Base-by-base conservation (phyloP, 345 rosid genomes). In the Populus pruinosa region DNA sequence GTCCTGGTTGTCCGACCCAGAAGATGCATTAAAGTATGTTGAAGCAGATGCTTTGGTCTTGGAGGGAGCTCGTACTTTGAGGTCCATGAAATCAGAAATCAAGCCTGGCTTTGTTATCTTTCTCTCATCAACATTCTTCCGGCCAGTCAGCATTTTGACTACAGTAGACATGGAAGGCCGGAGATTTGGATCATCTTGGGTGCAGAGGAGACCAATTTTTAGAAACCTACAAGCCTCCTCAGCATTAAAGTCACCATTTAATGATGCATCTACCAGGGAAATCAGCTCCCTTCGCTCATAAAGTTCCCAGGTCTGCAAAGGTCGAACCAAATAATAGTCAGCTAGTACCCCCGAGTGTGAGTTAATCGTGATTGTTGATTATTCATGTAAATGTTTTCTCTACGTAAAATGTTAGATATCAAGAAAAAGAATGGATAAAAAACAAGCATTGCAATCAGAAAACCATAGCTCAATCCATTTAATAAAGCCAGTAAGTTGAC, bases 281-380 rank as follows among this genome's bases (percentile, higher is more conserved):
- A 93, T 88, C 27, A 93, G 88, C 84, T 92, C 94, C 62, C 76
- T 88, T 61, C 82, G 85, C 84, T 96, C 99, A 44, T 85, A 87
- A 27, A 91, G 91, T 5, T 82, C 87, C 99, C 99, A 95, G 66
- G 97, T 88, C 99, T 95, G 92, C 86, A 82, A 50, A 35, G 83
- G 27, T 12, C 76, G 69, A 82, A 31, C 13, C 38, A 4, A 47
- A 59, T n/a, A 0, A n/a, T 59, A 59, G 64, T 59, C 16, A 59
- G 39, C 72, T 18, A 23, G 31, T 12, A 55, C 25, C 64, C 29
- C 62, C 62, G 21, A 21, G 62, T n/a, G 62, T 8, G 27, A 56
- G 62, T 21, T 56, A 56, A 56, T 56, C 62, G 14, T 59, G 64
- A 23, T 59, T 59, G 29, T 59, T 59, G 64, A 25, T 59, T 59